Evolutionary conservation across 345 rosid genomes (phyloP).

Genomic region (Carallia pectinifolia): DNA sequence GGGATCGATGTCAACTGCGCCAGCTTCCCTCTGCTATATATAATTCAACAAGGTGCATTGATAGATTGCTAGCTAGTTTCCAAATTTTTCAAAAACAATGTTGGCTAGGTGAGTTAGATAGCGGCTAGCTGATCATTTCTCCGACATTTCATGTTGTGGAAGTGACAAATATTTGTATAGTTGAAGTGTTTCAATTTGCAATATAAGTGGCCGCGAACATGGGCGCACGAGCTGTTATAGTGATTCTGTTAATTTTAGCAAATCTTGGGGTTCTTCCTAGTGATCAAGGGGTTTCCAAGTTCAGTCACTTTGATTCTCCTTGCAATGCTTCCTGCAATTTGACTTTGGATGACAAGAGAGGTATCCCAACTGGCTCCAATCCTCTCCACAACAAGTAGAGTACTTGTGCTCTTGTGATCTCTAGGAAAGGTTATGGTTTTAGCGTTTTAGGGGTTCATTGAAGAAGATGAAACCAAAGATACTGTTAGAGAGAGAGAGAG

Average conservation of each 20-base stretch:
- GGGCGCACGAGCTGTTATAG: conserved; percentile 9
- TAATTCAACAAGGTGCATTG: too few relatives aligned
- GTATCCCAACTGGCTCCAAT: conserved; percentile 41
- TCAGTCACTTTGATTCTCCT: conserved; percentile 10
- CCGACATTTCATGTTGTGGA: background rate
- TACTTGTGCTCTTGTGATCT: background rate
- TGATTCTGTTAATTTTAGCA: conserved; percentile 22
- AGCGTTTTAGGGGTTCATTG: background rate
- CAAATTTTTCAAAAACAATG: too few relatives aligned
- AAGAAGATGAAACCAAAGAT: background rate
- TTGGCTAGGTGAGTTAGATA: too few relatives aligned
- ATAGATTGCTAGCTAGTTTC: too few relatives aligned
- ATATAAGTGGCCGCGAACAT: background rate
- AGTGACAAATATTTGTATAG: background rate
- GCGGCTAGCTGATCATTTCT: background rate
- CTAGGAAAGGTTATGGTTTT: background rate
- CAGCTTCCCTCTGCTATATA: too few relatives aligned
- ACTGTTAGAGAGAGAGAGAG: background rate
- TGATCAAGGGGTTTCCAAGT: conserved; percentile 3
- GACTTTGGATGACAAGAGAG: conserved; percentile 41
- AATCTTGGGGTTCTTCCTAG: conserved; percentile 12
- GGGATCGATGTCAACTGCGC: too few relatives aligned
- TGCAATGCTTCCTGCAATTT: conserved; percentile 21
- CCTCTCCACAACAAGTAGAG: conserved; percentile 43
- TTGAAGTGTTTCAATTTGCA: background rate